Evolutionary conservation across 2,329 filamentous ascomycete species (phyloP), one percentile per base, ranked within the genome.

Genomic region (Pseudocercospora pini-densiflorae): DNA sequence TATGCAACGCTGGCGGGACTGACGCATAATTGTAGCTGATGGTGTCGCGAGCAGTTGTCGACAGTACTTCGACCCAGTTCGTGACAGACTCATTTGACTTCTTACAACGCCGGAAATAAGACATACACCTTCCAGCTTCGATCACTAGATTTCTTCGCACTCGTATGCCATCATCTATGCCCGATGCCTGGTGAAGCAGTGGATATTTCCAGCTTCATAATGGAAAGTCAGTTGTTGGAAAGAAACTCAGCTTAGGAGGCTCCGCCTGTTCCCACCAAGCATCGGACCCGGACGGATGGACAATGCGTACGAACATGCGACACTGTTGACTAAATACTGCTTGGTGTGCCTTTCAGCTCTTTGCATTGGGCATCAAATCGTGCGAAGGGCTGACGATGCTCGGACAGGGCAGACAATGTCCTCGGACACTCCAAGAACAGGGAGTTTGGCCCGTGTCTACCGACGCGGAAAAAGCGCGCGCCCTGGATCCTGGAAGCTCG

Each of bases 1-100:
- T 9, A 19, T 31, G 10, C 7, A 8, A 5, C 5, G 12, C 14
- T 33, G 21, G 14, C 16, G 23, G 10, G 8, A 23, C 23, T 47
- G 24, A 49, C 43, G 27, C 16, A 55, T 7, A 1, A 9, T 40
- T 49, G 4, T 23, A 61, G 59, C n/a, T 14, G 8, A 61, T 5
- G 8, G n/a, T 21, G 43, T 24, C 14, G 43, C 43, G 14, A 61
- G 40, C 40, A 61, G 59, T 24, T 51, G 21, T n/a, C 43, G 59
- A 51, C 59, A 27, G 31, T 61, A 51, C n/a, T 61, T 61, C 40
- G 59, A 61, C 21, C 43, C 59, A 3, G 43, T 61, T 8, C 36
- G 59, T 3, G 59, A 49, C 21, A 40, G 27, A 40, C 47, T 40
- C 40, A 21, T 21, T 49, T 40, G 36, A 40, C 36, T 7, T 40